phyloP scores from a whole-genome alignment of 2,329 filamentous ascomycete genomes.

The Trichoderma sp. region DNA sequence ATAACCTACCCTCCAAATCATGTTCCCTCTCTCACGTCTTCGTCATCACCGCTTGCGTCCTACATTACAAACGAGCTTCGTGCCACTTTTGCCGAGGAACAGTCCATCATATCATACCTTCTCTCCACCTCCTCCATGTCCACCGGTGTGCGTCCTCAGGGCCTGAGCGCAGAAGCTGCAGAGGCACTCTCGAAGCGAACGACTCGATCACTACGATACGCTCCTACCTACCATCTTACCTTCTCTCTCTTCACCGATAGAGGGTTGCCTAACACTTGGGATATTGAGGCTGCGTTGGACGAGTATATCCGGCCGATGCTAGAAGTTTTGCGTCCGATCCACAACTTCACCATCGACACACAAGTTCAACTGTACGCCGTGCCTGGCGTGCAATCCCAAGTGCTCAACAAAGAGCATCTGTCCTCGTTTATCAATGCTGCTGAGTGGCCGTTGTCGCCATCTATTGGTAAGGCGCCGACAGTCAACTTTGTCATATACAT shows the following conservation, averaged over 20 bases:
- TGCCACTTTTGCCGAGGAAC: slow-evolving; percentile 82
- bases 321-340: slow-evolving; percentile 76
- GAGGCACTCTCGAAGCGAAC: slow-evolving; percentile 70
- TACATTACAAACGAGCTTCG: slow-evolving; percentile 81
- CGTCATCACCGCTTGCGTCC: slow-evolving; percentile 72
- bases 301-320: slow-evolving; percentile 83
- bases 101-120: slow-evolving; percentile 78
- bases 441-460: slow-evolving; percentile 94
- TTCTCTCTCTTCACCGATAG: slow-evolving; percentile 92
- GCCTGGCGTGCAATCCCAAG: slow-evolving; percentile 63
- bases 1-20: slow-evolving; percentile 75
- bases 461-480: slow-evolving; percentile 89
- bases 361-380: slow-evolving; percentile 94
- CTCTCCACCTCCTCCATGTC: slow-evolving; percentile 63
- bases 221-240: slow-evolving; percentile 90
- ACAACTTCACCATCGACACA: slow-evolving; percentile 94
- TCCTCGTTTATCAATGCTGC: slow-evolving; percentile 96
- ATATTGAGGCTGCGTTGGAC: slow-evolving; percentile 79
- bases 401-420: slow-evolving; percentile 81
- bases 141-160: slow-evolving; percentile 50
- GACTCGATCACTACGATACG: slow-evolving; percentile 85
- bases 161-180: slow-evolving; percentile 54
- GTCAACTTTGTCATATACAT: slow-evolving; percentile 96
- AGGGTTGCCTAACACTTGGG: slow-evolving; percentile 81
- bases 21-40: slow-evolving; percentile 67